Evolutionary conservation across 164 flowering plant genomes (phyloP), one percentile per base, ranked within the genome.

Genomic region (Santalum album): DNA sequence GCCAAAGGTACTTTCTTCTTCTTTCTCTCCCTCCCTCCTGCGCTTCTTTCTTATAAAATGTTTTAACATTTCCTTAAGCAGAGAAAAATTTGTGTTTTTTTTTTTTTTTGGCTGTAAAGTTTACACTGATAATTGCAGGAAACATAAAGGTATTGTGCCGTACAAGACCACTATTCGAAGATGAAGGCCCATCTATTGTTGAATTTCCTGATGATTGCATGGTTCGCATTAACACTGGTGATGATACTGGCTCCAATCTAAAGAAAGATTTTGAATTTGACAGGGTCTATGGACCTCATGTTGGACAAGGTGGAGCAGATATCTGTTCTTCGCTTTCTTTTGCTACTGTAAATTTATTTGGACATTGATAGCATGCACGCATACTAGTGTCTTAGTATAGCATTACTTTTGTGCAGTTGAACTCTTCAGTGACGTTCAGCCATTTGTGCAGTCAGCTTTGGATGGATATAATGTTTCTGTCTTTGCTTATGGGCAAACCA

Each of bases 281-380:
- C 62, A 78, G 86, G 70, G 99, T 94, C 43, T 94, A 90, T 78
- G 97, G 96, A 53, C 99, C 97, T 64, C 99, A 94, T 75, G 82
- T 94, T 75, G 90, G 96, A 57, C 99, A 94, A 82, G 91, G 99
- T 87, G 61, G 64, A n/a, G 73, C 18, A 23, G 11, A 7, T 36
- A 38, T 14, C 20, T 29, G 12, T 40, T 21, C 27, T 49, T 48
- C 20, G 22, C 46, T 34, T 20, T 15, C 19, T 1, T 49, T 21
- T 58, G 5, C n/a, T n/a, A n/a, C n/a, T n/a, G n/a, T n/a, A n/a
- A n/a, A n/a, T 21, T 49, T 26, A 17, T 25, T n/a, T 21, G 12
- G 12, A 32, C 7, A 32, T 12, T 32, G 36, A 32, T 32, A 32
- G 10, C 18, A 32, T 27, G n/a, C 11, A 19, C 11, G 26, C 15